These are phyloP conservation scores for Berkeleyomyces rouxiae DNA, from an alignment of 2,329 filamentous ascomycete genomes.

Conservation along the genomic window DNA sequence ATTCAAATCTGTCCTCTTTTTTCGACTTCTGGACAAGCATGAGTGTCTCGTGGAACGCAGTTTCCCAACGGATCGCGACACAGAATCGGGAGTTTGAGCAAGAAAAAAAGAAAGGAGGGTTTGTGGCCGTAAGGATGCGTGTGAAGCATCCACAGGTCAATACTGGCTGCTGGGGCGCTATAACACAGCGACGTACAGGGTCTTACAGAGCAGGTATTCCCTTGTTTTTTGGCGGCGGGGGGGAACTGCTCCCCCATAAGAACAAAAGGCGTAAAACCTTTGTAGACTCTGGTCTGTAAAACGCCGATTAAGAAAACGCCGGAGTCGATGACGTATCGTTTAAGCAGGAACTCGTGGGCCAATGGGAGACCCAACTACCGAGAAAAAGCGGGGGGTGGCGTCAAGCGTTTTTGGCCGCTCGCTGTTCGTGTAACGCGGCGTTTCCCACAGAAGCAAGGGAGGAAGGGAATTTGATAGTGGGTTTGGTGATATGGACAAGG, in stretches of 20 bases:
- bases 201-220: neutral
- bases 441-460: neutral
- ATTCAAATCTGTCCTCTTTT: neutral
- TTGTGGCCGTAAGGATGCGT: neutral
- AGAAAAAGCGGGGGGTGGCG: neutral
- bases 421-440: neutral
- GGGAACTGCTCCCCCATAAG: neutral
- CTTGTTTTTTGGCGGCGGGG: neutral
- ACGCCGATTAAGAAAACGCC: neutral
- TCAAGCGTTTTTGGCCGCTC: neutral
- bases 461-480: neutral
- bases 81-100: neutral
- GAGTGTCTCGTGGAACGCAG: neutral
- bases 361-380: neutral
- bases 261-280: neutral
- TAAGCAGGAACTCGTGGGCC: neutral
- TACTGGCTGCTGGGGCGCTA: neutral
- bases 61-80: constrained; percentile 2
- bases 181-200: neutral
- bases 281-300: neutral
- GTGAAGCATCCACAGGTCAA: neutral
- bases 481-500: neutral
- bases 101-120: neutral
- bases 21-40: neutral
- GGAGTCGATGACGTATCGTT: neutral